These are phyloP conservation scores for Monosporascus sp. DNA, from an alignment of 2,329 filamentous ascomycete species.

Conservation along the genomic window DNA sequence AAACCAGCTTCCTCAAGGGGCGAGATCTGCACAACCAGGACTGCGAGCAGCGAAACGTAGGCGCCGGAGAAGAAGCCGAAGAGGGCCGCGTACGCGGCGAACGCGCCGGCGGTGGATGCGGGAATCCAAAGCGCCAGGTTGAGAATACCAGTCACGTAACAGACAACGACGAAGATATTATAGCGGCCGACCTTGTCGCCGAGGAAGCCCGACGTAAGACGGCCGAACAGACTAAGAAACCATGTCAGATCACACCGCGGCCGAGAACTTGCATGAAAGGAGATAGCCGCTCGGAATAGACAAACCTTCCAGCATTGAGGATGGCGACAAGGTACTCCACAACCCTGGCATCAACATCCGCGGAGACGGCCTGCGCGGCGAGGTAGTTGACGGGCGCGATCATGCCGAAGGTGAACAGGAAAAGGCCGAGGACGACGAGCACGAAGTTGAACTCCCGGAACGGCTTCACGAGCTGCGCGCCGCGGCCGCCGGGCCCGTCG, in stretches of 20 bases:
- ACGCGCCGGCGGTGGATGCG: slow-evolving; percentile 8
- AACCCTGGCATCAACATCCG: slow-evolving; percentile 22
- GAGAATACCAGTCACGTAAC: slow-evolving; percentile 26
- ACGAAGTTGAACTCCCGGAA: slow-evolving; percentile 27
- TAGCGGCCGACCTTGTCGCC: slow-evolving; percentile 9
- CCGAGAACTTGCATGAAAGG: neutral
- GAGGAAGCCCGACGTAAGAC: slow-evolving; percentile 4
- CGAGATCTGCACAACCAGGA: slow-evolving; percentile 37
- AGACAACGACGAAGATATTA: slow-evolving; percentile 32
- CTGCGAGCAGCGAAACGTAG: slow-evolving; percentile 17
- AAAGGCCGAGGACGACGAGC: slow-evolving; percentile 26
- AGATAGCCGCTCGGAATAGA: neutral
- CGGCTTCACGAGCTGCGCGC: slow-evolving; percentile 8
- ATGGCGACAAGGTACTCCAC: slow-evolving; percentile 32
- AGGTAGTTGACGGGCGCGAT: slow-evolving; percentile 33
- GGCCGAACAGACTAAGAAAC: slow-evolving; percentile 1
- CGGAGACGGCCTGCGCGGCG: slow-evolving; percentile 24
- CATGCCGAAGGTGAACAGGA: slow-evolving; percentile 31
- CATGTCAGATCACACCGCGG: neutral
- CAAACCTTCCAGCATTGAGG: slow-evolving; percentile 28
- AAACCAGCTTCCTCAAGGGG: slow-evolving; percentile 47
- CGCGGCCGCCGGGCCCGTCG: slow-evolving; percentile 6
- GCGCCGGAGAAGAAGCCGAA: slow-evolving; percentile 21
- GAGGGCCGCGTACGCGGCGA: slow-evolving; percentile 15
- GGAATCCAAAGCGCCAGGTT: slow-evolving; percentile 25